phyloP scores from a whole-genome alignment of 2,329 filamentous ascomycete genomes.

The Coniochaeta ligniaria region DNA sequence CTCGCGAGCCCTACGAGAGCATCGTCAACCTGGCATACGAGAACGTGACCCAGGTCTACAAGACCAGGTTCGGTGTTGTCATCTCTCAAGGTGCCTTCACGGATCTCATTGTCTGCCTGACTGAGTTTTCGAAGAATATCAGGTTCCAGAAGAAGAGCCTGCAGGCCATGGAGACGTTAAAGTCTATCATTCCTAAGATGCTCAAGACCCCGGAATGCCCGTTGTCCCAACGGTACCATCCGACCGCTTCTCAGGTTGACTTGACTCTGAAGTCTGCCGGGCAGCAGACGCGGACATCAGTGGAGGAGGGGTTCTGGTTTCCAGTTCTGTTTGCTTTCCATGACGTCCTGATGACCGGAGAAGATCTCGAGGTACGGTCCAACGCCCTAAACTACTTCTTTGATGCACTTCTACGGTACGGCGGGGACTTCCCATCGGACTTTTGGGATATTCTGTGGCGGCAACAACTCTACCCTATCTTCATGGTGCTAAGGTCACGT shows the following conservation, averaged over 20 bases:
- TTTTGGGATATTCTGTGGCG: slow-evolving; percentile 99
- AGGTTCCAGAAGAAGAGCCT: slow-evolving; percentile 98
- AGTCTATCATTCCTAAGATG: slow-evolving; percentile 91
- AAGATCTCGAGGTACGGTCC: slow-evolving; percentile 91
- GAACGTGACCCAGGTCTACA: slow-evolving; percentile 93
- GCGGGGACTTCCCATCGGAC: slow-evolving; percentile 81
- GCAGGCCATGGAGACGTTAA: slow-evolving; percentile 90
- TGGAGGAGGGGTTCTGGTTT: slow-evolving; percentile 98
- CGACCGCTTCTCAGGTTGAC: slow-evolving; percentile 19
- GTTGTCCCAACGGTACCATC: slow-evolving; percentile 57
- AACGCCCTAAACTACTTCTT: slow-evolving; percentile 94
- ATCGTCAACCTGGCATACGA: slow-evolving; percentile 97
- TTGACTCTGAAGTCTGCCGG: slow-evolving; percentile 31
- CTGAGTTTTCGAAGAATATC: slow-evolving; percentile 97
- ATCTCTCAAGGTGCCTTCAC: slow-evolving; percentile 96
- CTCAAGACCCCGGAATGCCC: slow-evolving; percentile 93
- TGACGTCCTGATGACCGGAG: slow-evolving; percentile 97
- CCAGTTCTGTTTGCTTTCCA: slow-evolving; percentile 97
- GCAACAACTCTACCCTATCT: slow-evolving; percentile 94
- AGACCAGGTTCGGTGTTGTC: slow-evolving; percentile 88
- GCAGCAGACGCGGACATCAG: slow-evolving; percentile 70
- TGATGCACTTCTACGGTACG: slow-evolving; percentile 82
- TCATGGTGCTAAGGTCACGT: slow-evolving; percentile 93
- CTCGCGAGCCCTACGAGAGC: slow-evolving; percentile 83
- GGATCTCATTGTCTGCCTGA: slow-evolving; percentile 91